Conservation (phyloP, 148 eudicot species). For the Arctostaphylos glauca region DNA sequence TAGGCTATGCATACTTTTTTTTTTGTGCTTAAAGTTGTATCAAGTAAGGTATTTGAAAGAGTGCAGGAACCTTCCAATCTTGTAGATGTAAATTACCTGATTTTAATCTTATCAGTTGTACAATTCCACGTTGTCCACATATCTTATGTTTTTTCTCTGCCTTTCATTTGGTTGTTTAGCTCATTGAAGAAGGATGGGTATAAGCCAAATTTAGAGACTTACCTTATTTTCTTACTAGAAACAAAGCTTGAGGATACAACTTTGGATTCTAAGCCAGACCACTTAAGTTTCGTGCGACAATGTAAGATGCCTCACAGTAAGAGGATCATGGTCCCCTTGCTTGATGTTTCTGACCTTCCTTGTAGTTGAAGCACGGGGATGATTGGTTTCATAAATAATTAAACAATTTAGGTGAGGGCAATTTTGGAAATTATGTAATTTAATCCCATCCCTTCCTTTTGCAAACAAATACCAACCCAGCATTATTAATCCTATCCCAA, state of each 20-base stretch:
- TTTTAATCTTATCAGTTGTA: neutral
- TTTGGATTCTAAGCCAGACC: constrained; percentile 34
- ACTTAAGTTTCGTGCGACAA: neutral
- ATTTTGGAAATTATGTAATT: too few species aligned
- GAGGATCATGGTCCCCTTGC: neutral
- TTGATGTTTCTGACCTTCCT: neutral
- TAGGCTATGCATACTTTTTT: too few species aligned
- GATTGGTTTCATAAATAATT: neutral
- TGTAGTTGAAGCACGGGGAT: constrained; percentile 2
- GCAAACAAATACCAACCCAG: too few species aligned
- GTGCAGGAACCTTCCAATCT: neutral
- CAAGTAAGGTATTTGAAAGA: too few species aligned
- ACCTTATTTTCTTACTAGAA: constrained; percentile 75
- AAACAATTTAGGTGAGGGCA: too few species aligned
- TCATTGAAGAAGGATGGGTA: constrained; percentile 88
- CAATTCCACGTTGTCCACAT: neutral
- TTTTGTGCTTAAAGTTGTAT: too few species aligned
- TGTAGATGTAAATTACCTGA: neutral
- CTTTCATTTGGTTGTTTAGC: constrained; percentile 38
- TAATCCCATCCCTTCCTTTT: too few species aligned
- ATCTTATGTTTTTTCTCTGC: neutral
- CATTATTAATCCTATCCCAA: too few species aligned
- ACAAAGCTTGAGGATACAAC: constrained; percentile 49
- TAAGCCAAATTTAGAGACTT: constrained; percentile 94
- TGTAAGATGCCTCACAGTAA: neutral